A percentile compares a stretch with the other conserved stretches of the same genome.
These are phyloP conservation scores for Coemansia sp. DNA, from an alignment of 192 early-diverging fungal species.

Conservation along the genomic window DNA sequence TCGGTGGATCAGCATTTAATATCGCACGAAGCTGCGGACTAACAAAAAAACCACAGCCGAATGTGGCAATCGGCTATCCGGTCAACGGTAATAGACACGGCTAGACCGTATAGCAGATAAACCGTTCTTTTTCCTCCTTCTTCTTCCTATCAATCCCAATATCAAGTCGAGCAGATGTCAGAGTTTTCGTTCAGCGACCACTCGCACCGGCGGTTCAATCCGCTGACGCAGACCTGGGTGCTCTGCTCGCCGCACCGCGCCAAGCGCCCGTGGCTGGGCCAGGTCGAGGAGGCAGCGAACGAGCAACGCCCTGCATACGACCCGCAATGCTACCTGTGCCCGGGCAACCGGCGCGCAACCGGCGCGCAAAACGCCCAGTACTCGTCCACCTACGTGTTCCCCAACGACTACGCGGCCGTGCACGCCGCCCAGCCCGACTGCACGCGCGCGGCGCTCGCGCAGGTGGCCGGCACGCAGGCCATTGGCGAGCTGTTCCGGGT, in stretches of 20 bases:
- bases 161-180: no score
- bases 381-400: conserved; percentile 74
- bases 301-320: conserved; percentile 62
- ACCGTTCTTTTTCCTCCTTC: background rate
- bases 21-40: no score
- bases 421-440: conserved; percentile 54
- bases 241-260: conserved; percentile 96
- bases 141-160: no score
- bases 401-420: conserved; percentile 93
- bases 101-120: no score
- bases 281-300: conserved; percentile 53
- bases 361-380: conserved; percentile 77
- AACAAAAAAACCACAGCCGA: no score
- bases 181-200: conserved; percentile 48
- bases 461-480: conserved; percentile 15
- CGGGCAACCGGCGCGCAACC: conserved; percentile 75
- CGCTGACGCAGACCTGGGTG: conserved; percentile 88
- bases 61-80: no score
- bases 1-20: no score
- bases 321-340: conserved; percentile 80
- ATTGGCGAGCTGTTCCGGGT: conserved; percentile 52
- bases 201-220: conserved; percentile 84
- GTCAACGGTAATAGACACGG: no score
- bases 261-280: conserved; percentile 89
- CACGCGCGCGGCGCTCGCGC: conserved; percentile 3